Conservation (phyloP, 257 asterid genomes). For the Osmanthus fragrans region DNA sequence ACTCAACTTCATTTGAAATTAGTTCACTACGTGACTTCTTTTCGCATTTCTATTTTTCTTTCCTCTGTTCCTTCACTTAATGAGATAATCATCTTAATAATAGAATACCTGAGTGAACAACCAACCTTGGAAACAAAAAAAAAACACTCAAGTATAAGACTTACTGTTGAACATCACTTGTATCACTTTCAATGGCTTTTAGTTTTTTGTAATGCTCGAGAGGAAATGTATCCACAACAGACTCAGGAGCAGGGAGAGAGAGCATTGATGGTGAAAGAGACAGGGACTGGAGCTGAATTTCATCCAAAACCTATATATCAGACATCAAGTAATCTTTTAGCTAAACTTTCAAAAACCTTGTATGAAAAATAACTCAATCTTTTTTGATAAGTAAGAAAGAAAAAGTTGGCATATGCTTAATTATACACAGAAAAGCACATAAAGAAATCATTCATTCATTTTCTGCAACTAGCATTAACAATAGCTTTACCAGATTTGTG, state of each 20-base stretch:
- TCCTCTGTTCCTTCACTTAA: background rate
- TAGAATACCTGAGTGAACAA: background rate
- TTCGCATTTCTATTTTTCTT: no score
- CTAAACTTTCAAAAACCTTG: slow-evolving; percentile 1
- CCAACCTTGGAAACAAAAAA: background rate
- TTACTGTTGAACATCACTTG: slow-evolving; percentile 65
- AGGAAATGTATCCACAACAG: slow-evolving; percentile 73
- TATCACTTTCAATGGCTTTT: slow-evolving; percentile 35
- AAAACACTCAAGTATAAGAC: slow-evolving; percentile 14
- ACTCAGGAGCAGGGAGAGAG: slow-evolving; percentile 75
- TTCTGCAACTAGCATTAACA: background rate
- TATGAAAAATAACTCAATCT: background rate
- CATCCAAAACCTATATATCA: slow-evolving; percentile 68
- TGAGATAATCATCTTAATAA: background rate
- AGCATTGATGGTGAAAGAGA: slow-evolving; percentile 60
- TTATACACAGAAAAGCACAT: background rate
- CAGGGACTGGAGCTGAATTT: slow-evolving; percentile 67
- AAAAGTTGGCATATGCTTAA: background rate
- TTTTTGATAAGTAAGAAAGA: background rate
- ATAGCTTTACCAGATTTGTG: no score
- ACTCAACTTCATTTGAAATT: no score
- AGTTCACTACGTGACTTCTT: no score
- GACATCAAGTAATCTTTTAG: slow-evolving; percentile 13
- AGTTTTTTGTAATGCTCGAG: slow-evolving; percentile 52
- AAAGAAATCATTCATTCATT: background rate